Conservation (phyloP, 805 yeast species). For the Candida dajiaensis region DNA sequence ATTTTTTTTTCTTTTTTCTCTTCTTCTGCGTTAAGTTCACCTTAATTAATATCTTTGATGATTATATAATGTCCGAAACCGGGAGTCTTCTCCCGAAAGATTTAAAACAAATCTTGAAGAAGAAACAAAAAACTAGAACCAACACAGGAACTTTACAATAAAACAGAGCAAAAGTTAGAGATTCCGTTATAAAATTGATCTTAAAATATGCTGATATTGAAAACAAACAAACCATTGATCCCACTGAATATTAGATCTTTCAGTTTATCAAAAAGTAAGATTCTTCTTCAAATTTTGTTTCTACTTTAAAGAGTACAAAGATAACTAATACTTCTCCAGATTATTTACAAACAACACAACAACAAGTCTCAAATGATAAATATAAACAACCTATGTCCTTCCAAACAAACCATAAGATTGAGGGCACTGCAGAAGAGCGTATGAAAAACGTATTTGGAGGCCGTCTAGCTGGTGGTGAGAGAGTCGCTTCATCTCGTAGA, state of each 20-base stretch:
- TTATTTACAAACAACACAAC: neutral
- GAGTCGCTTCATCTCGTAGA: conserved; percentile 32
- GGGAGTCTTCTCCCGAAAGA: too few species aligned
- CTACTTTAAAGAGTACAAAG: neutral
- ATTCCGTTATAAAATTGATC: too few species aligned
- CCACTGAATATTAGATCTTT: neutral
- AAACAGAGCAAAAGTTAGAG: too few species aligned
- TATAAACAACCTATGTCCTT: conserved; percentile 10
- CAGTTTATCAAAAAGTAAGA: neutral
- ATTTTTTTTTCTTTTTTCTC: too few species aligned
- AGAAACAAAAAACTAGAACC: too few species aligned
- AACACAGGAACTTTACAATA: too few species aligned
- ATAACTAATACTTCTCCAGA: neutral
- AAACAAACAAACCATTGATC: neutral
- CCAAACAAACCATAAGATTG: conserved; percentile 27
- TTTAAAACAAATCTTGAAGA: too few species aligned
- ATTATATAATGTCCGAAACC: too few species aligned
- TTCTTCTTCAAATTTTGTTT: neutral
- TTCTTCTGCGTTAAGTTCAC: too few species aligned
- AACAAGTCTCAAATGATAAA: neutral
- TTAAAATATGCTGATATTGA: neutral
- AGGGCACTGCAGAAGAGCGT: conserved; percentile 39
- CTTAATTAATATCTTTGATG: too few species aligned
- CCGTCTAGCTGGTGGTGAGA: conserved; percentile 45
- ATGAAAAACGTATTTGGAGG: conserved; percentile 51